Evolutionary conservation across 805 yeast genomes (phyloP).

Genomic region (Yarrowia keelungensis): DNA sequence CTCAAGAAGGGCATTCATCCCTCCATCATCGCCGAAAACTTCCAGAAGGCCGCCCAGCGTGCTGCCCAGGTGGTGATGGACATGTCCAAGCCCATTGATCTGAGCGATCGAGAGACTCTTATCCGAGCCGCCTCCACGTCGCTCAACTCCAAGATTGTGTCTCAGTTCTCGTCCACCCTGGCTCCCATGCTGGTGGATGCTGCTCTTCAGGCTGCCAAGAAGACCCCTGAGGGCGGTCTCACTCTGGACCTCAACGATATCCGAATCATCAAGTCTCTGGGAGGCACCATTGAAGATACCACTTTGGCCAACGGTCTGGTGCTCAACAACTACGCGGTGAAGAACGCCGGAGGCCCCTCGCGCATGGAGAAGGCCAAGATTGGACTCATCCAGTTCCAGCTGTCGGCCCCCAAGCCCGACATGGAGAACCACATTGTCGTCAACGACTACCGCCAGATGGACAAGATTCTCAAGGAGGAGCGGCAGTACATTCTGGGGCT

Average conservation of each 20-base stretch:
- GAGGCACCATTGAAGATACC: conserved; percentile 98
- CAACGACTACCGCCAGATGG: conserved; percentile 98
- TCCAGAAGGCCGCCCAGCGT: conserved; percentile 85
- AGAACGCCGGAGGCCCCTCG: conserved; percentile 92
- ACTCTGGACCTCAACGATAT: conserved; percentile 76
- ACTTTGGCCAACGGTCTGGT: conserved; percentile 88
- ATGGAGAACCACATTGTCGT: conserved; percentile 98
- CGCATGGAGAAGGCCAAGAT: conserved; percentile 92
- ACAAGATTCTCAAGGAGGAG: conserved; percentile 96
- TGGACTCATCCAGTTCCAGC: conserved; percentile 90
- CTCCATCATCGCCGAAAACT: conserved; percentile 89
- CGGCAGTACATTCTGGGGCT: conserved; percentile 92
- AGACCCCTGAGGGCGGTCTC: conserved; percentile 67
- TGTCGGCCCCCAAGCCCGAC: conserved; percentile 96
- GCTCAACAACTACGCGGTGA: conserved; percentile 86
- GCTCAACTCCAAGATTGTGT: conserved; percentile 90
- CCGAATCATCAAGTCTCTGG: conserved; percentile 89
- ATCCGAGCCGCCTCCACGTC: conserved; percentile 95
- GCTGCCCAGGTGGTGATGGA: conserved; percentile 81
- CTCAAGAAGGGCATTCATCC: conserved; percentile 92
- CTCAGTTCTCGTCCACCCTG: conserved; percentile 83
- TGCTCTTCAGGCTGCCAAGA: conserved; percentile 76
- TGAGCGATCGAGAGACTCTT: conserved; percentile 80
- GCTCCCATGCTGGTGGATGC: conserved; percentile 96
- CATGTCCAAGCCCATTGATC: conserved; percentile 82